Conservation (phyloP, 768 basidiomycete species). For the Trametes cinnabarina region DNA sequence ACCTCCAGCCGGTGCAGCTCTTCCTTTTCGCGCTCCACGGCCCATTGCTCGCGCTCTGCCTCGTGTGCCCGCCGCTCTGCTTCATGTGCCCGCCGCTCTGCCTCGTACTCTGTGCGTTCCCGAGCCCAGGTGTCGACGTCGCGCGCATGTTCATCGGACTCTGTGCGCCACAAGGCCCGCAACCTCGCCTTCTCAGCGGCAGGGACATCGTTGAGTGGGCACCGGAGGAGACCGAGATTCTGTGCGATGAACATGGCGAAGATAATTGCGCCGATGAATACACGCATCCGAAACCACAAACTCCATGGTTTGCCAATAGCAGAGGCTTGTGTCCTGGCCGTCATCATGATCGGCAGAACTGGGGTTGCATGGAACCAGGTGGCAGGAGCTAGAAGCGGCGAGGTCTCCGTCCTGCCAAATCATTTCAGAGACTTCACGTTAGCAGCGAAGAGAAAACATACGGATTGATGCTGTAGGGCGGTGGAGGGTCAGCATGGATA, state of each 20-base stretch:
- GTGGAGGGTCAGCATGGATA: too few species aligned
- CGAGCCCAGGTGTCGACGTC: not conserved
- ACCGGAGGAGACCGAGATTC: conserved; percentile 4
- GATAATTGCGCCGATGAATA: not conserved
- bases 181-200: conserved; percentile 1
- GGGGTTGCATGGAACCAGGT: too few species aligned
- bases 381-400: too few species aligned
- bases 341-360: too few species aligned
- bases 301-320: too few species aligned
- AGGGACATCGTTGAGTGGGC: conserved; percentile 10
- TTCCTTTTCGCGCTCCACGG: too few species aligned
- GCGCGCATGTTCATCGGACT: not conserved
- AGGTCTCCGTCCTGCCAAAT: too few species aligned
- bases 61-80: conserved; percentile 2
- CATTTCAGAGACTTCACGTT: too few species aligned
- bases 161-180: not conserved
- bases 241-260: conserved; percentile 4
- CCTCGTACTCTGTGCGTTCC: not conserved
- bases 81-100: not conserved
- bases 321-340: too few species aligned
- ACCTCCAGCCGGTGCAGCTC: not conserved
- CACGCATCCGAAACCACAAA: not conserved
- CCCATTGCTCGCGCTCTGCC: too few species aligned
- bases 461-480: too few species aligned
- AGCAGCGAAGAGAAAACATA: too few species aligned